Percentiles rank a stretch among this genome's conserved stretches.
Conservation (phyloP, 768 basidiomycete species). For the Nevesoporus exiguus region DNA sequence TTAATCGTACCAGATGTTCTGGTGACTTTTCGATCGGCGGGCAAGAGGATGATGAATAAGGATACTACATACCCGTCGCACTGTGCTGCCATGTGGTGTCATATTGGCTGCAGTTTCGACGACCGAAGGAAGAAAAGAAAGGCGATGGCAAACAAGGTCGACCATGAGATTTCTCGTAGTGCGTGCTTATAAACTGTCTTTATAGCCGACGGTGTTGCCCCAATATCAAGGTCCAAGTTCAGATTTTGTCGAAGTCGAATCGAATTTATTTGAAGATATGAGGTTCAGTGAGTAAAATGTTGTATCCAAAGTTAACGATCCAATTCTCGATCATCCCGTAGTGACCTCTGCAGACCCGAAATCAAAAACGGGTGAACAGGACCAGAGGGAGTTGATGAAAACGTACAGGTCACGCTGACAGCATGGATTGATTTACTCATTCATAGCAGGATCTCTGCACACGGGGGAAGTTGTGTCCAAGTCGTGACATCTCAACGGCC, state of each 20-base stretch:
- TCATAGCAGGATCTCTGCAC: slow-evolving; percentile 54
- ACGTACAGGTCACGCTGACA: slow-evolving; percentile 40
- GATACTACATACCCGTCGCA: slow-evolving; percentile 36
- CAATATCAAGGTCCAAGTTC: slow-evolving; percentile 65
- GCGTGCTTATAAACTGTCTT: not conserved
- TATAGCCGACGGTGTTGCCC: slow-evolving; percentile 56
- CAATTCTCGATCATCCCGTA: slow-evolving; percentile 25
- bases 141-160: slow-evolving; percentile 27
- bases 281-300: slow-evolving; percentile 67
- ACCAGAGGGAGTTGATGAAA: slow-evolving; percentile 67
- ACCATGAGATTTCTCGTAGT: not conserved
- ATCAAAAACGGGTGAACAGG: slow-evolving; percentile 60
- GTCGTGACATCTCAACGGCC: slow-evolving; percentile 53
- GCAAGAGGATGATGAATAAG: slow-evolving; percentile 72
- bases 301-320: not conserved
- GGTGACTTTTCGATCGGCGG: slow-evolving; percentile 57
- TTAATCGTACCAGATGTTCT: slow-evolving; percentile 45
- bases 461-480: slow-evolving; percentile 67
- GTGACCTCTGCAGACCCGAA: slow-evolving; percentile 77
- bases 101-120: slow-evolving; percentile 21
- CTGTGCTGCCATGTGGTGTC: not conserved
- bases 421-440: slow-evolving; percentile 2
- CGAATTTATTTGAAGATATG: slow-evolving; percentile 66
- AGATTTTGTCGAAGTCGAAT: slow-evolving; percentile 55
- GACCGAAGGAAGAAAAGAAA: slow-evolving; percentile 33